A percentile compares a stretch with the other conserved stretches of the same genome.
These are phyloP conservation scores for Peterozyma toletana DNA, from an alignment of 805 yeast genomes.

Conservation along the genomic window DNA sequence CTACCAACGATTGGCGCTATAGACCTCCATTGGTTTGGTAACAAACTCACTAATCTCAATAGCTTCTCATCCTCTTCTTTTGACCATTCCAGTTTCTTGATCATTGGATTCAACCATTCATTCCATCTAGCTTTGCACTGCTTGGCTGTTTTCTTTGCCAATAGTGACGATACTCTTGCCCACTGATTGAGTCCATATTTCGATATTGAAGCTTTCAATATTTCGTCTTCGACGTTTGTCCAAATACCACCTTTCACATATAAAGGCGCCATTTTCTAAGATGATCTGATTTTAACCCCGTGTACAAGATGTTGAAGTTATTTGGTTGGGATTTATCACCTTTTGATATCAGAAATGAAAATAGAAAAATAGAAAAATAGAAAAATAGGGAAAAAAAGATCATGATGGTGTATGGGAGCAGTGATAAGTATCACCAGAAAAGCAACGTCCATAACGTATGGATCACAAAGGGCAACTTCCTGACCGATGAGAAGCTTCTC, in stretches of 20 bases:
- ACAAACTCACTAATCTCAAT: constrained; percentile 52
- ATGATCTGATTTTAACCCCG: not conserved
- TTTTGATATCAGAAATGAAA: not conserved
- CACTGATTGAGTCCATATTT: constrained; percentile 94
- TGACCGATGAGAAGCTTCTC: no score
- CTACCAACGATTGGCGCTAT: constrained; percentile 78
- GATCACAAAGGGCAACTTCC: no score
- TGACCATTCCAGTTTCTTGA: constrained; percentile 62
- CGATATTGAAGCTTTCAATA: constrained; percentile 82
- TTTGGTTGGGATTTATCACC: not conserved
- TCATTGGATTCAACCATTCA: constrained; percentile 75
- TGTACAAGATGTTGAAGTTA: not conserved
- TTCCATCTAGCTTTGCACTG: constrained; percentile 93
- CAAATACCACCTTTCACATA: constrained; percentile 87
- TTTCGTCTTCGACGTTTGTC: constrained; percentile 83
- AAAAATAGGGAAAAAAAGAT: not conserved
- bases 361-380: not conserved
- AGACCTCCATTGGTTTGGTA: constrained; percentile 94
- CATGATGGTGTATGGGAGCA: not conserved
- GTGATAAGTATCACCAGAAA: no score
- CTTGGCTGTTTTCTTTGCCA: constrained; percentile 79
- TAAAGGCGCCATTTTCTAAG: constrained; percentile 42
- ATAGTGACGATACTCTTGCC: constrained; percentile 83
- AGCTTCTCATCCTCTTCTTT: constrained; percentile 70
- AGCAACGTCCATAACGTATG: no score